Conservation (phyloP, 306 rosid species). For the Prosopis cineraria region DNA sequence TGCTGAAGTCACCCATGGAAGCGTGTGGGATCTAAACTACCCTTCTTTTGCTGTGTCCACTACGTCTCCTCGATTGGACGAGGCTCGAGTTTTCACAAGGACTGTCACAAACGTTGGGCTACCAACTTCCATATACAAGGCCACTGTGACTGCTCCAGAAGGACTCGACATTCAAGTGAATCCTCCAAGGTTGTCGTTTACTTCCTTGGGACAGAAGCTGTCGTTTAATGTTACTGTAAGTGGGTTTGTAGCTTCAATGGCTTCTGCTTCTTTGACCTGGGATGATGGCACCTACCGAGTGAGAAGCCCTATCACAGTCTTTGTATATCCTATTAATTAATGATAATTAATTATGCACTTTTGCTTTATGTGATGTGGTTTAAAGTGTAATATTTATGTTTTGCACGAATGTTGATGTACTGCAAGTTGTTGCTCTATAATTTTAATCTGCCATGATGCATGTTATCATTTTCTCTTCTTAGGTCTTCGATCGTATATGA, state of each 20-base stretch:
- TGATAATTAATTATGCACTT: too few relatives aligned
- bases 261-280: conserved; percentile 16
- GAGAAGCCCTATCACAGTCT: conserved; percentile 26
- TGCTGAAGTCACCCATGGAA: background rate
- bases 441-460: too few relatives aligned
- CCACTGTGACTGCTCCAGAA: background rate
- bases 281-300: conserved; percentile 9
- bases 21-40: background rate
- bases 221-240: conserved; percentile 12
- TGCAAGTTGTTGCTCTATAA: too few relatives aligned
- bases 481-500: too few relatives aligned
- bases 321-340: background rate
- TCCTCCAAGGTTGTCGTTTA: conserved; percentile 23
- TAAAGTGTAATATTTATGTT: background rate
- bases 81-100: background rate
- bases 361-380: background rate
- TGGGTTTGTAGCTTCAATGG: background rate
- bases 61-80: background rate
- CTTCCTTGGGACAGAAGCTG: background rate
- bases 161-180: conserved; percentile 10
- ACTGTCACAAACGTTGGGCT: background rate
- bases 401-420: background rate
- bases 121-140: background rate
- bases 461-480: too few relatives aligned
- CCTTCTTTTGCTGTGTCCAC: background rate